A percentile compares a stretch with the other conserved stretches of the same genome.
Evolutionary conservation across 352 stramenopile species (phyloP).

Genomic region (Chrysophaeum taylorii): DNA sequence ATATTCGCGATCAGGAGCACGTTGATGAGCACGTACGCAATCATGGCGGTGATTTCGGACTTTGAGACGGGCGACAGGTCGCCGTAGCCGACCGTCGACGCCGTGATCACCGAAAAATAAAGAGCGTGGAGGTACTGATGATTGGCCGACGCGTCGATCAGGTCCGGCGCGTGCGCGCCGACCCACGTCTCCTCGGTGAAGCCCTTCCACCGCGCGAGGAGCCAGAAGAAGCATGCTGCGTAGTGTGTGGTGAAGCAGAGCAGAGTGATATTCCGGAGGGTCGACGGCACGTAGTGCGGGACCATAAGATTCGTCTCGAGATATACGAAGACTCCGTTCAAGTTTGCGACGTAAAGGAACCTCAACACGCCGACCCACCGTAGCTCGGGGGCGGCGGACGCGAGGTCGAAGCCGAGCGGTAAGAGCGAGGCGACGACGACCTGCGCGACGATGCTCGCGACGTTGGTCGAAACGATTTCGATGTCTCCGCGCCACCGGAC

Average conservation of each 20-base stretch:
- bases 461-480: too few species aligned
- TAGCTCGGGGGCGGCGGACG: too few species aligned
- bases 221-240: neutral
- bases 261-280: too few species aligned
- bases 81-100: conserved; percentile 19
- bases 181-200: neutral
- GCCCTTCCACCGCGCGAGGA: neutral
- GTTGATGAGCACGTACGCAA: neutral
- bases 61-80: conserved; percentile 10
- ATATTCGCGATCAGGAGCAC: neutral
- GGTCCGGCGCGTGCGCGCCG: neutral
- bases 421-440: too few species aligned
- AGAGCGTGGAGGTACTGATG: neutral
- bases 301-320: too few species aligned
- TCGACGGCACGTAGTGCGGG: too few species aligned
- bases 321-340: too few species aligned
- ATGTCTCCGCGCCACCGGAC: too few species aligned
- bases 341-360: too few species aligned
- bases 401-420: too few species aligned
- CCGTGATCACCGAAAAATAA: neutral
- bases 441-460: too few species aligned
- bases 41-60: neutral
- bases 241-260: neutral
- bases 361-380: too few species aligned
- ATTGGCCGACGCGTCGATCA: neutral